Percentiles rank a stretch among this genome's conserved stretches.
phyloP scores from a whole-genome alignment of 495 filamentous ascomycete genomes.

The Aspergillus heteromorphus region DNA sequence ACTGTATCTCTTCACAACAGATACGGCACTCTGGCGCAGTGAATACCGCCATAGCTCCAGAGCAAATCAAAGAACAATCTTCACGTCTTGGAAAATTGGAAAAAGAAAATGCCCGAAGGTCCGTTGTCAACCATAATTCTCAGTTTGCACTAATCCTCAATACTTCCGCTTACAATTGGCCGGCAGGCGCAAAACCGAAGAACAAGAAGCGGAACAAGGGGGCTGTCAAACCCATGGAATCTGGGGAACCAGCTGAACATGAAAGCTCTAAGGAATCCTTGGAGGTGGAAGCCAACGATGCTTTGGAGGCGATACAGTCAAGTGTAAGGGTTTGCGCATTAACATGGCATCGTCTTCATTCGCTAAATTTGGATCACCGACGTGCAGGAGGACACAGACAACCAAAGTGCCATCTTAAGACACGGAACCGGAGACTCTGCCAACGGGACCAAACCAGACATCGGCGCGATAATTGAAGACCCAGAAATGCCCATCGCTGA shows the following conservation, averaged over 20 bases:
- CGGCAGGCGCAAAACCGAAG: constrained; percentile 55
- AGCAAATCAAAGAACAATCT: background rate
- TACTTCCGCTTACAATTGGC: constrained; percentile 6
- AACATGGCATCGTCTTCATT: background rate
- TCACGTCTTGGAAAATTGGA: background rate
- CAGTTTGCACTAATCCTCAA: constrained; percentile 5
- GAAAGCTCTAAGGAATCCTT: background rate
- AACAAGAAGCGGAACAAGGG: constrained; percentile 68
- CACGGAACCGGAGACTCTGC: constrained; percentile 1
- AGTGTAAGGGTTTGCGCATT: background rate
- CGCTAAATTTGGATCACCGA: background rate
- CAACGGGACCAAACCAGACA: background rate
- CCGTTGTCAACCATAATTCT: background rate
- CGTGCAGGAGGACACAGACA: background rate
- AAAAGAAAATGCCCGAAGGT: constrained; percentile 34
- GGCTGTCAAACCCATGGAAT: constrained; percentile 34
- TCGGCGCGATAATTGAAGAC: background rate
- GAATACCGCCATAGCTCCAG: background rate
- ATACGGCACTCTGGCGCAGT: background rate
- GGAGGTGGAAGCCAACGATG: background rate
- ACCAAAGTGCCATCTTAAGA: constrained; percentile 6
- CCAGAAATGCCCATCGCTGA: background rate
- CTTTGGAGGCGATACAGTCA: background rate
- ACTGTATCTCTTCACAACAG: constrained; percentile 5
- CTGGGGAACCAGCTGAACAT: constrained; percentile 13